Conservation (phyloP, 2,329 filamentous ascomycete genomes). For the Periconia sp. region DNA sequence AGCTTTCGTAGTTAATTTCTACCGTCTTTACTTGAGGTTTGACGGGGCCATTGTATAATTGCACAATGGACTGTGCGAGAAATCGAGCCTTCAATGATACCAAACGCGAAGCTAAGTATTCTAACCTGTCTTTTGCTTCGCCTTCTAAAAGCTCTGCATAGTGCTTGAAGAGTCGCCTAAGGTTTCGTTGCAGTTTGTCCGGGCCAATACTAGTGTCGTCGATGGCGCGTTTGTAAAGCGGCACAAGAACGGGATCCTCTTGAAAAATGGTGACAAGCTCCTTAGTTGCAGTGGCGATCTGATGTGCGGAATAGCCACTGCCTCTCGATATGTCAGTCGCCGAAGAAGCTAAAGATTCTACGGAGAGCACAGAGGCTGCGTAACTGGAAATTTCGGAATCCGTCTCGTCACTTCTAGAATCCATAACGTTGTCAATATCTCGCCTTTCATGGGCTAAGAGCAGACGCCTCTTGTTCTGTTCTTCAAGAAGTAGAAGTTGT, state of each 20-base stretch:
- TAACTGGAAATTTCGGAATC: slow-evolving; percentile 8
- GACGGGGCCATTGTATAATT: neutral
- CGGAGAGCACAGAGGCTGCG: slow-evolving; percentile 9
- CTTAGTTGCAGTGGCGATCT: slow-evolving; percentile 11
- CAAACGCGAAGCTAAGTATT: slow-evolving; percentile 7
- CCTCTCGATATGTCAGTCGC: slow-evolving; percentile 9
- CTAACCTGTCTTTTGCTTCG: slow-evolving; percentile 8
- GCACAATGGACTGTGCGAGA: slow-evolving; percentile 10
- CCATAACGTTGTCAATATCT: neutral
- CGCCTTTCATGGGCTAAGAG: neutral
- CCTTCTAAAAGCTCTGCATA: slow-evolving; percentile 6
- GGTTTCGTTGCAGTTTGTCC: slow-evolving; percentile 6
- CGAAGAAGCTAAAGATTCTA: slow-evolving; percentile 8
- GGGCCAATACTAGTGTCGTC: slow-evolving; percentile 7
- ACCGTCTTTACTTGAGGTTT: neutral
- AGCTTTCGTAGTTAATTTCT: slow-evolving; percentile 5
- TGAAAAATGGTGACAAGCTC: slow-evolving; percentile 8
- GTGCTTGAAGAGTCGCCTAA: slow-evolving; percentile 9
- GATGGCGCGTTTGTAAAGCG: slow-evolving; percentile 8
- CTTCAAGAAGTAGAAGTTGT: neutral
- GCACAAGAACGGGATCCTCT: slow-evolving; percentile 1
- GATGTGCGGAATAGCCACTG: slow-evolving; percentile 6
- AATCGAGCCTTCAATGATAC: slow-evolving; percentile 8
- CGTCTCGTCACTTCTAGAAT: neutral
- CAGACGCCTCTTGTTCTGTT: neutral